Evolutionary conservation across 2,329 filamentous ascomycete genomes (phyloP).

Genomic region (Cladosporium velox): DNA sequence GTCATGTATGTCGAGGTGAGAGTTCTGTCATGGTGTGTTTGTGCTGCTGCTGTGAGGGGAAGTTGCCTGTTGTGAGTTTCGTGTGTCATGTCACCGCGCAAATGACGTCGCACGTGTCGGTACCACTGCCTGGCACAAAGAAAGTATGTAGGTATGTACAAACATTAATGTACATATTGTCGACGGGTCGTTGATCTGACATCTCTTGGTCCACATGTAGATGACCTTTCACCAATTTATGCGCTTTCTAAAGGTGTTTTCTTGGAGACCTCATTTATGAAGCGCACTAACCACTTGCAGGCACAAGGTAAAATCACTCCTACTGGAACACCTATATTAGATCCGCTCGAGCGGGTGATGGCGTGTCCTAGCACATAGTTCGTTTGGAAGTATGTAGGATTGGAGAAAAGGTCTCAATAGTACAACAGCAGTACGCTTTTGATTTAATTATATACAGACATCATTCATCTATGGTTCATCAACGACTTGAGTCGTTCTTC

Average conservation of each 20-base stretch:
- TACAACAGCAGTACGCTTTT: constrained; percentile 7
- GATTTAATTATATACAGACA: constrained; percentile 2
- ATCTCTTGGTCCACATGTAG: background rate
- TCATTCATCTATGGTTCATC: constrained; percentile 32
- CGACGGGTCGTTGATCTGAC: background rate
- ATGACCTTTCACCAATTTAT: background rate
- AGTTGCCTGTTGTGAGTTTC: background rate
- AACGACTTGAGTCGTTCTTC: constrained; percentile 37
- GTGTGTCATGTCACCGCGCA: background rate
- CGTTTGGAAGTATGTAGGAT: background rate
- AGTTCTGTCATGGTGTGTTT: background rate
- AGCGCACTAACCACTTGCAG: background rate
- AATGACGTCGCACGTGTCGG: background rate
- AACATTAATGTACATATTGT: background rate
- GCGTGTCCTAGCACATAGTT: background rate
- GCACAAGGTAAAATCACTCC: background rate
- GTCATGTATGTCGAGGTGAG: constrained; percentile 5
- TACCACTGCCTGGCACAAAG: background rate
- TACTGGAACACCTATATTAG: no score
- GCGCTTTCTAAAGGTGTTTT: background rate
- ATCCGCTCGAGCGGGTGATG: background rate
- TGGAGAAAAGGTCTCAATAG: background rate
- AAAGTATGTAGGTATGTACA: background rate
- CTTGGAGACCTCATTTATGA: background rate
- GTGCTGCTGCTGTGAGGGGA: background rate